Evolutionary conservation across 306 rosid species (phyloP).

Genomic region (Malus asiatica): DNA sequence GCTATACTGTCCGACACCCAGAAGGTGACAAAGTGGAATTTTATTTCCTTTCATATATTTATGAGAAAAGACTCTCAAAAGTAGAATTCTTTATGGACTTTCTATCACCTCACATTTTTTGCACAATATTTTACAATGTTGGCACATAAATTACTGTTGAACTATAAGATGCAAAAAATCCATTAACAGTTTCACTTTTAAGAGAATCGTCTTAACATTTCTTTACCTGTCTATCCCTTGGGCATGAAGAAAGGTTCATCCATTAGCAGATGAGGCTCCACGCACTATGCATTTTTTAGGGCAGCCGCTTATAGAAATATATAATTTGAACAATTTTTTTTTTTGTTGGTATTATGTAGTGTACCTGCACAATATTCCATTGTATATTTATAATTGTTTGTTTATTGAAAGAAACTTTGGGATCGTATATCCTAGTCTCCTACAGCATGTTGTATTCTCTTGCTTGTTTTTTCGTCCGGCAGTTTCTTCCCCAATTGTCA

Average conservation of each 20-base stretch:
- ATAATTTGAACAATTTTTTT: background rate
- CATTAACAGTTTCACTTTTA: too few species aligned
- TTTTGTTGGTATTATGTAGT: slow-evolving; percentile 14
- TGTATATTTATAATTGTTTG: slow-evolving; percentile 2
- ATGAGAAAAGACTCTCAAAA: too few species aligned
- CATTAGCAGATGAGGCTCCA: slow-evolving; percentile 25
- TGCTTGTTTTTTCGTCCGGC: slow-evolving; percentile 16
- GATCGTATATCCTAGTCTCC: slow-evolving; percentile 29
- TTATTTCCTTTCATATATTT: too few species aligned
- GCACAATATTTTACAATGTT: too few species aligned
- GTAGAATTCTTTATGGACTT: too few species aligned
- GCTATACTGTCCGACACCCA: rapidly evolving
- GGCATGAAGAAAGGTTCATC: slow-evolving; percentile 5
- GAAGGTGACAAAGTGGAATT: too few species aligned
- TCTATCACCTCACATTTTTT: too few species aligned
- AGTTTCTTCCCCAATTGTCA: background rate
- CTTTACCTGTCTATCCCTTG: background rate
- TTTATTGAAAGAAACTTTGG: background rate
- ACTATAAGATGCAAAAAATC: too few species aligned
- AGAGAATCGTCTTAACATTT: too few species aligned
- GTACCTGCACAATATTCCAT: slow-evolving; percentile 4
- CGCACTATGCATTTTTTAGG: slow-evolving; percentile 18
- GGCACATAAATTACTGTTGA: too few species aligned
- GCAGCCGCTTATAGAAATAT: background rate
- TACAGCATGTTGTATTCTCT: slow-evolving; percentile 1